Evolutionary conservation across 2,329 filamentous ascomycete species (phyloP).

Genomic region (Talaromyces funiculosus): DNA sequence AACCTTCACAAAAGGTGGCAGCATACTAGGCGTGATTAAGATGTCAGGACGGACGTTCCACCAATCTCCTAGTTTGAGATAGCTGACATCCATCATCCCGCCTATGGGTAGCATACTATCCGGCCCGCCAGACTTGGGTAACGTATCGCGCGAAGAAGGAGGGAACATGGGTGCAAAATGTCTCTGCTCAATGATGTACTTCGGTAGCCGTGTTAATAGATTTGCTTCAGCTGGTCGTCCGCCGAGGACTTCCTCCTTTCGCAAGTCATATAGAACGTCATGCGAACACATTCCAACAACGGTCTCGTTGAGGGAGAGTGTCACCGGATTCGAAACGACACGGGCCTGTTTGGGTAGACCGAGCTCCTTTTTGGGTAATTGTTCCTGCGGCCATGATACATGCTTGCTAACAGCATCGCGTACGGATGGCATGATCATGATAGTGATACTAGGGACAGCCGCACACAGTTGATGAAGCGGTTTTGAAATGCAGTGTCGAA

Average conservation of each 20-base stretch:
- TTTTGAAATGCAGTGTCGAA: constrained; percentile 71
- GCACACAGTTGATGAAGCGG: constrained; percentile 65
- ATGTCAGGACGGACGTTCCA: constrained; percentile 79
- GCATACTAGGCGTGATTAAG: constrained; percentile 70
- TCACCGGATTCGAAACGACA: constrained; percentile 86
- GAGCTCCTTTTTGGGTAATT: constrained; percentile 64
- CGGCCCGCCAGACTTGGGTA: constrained; percentile 58
- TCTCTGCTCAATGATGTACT: constrained; percentile 78
- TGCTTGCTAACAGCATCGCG: constrained; percentile 77
- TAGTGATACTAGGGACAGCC: constrained; percentile 69
- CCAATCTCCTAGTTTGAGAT: constrained; percentile 86
- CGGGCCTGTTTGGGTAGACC: constrained; percentile 71
- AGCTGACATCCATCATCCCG: constrained; percentile 73
- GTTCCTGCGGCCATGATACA: constrained; percentile 78
- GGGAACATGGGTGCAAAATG: constrained; percentile 91
- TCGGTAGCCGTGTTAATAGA: constrained; percentile 64
- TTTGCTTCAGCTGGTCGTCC: constrained; percentile 54
- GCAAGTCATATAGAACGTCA: constrained; percentile 76
- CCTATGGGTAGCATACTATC: constrained; percentile 60
- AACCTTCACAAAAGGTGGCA: constrained; percentile 87
- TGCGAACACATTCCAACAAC: constrained; percentile 76
- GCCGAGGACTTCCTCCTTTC: constrained; percentile 63
- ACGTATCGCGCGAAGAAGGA: constrained; percentile 61
- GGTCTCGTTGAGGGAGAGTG: constrained; percentile 79
- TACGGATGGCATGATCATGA: constrained; percentile 76